Percentiles rank a stretch among this genome's conserved stretches.
These are phyloP conservation scores for Phytophthora fragariaefolia DNA, from an alignment of 352 stramenopile genomes.

Conservation along the genomic window DNA sequence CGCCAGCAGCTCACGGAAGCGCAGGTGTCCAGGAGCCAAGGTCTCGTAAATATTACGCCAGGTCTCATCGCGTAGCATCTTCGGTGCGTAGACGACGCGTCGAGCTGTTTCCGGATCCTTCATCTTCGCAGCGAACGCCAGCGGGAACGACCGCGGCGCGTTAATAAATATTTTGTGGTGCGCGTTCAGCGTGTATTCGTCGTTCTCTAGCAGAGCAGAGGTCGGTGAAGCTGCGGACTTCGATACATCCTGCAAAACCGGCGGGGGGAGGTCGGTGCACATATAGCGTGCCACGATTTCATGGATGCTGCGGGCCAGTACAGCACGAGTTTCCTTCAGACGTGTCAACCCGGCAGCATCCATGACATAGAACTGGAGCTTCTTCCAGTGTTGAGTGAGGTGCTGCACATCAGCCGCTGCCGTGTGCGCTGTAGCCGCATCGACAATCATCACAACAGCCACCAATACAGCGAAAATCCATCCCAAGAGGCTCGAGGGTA, in stretches of 20 bases:
- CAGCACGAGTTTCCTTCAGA: constrained; percentile 59
- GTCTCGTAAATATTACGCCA: constrained; percentile 80
- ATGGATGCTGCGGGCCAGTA: constrained; percentile 70
- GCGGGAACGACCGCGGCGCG: constrained; percentile 68
- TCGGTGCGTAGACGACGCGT: constrained; percentile 64
- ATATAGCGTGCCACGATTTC: constrained; percentile 72
- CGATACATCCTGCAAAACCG: constrained; percentile 63
- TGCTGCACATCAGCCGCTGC: constrained; percentile 47
- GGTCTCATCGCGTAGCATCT: constrained; percentile 76
- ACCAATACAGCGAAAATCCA: constrained; percentile 36
- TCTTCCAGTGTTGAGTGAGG: constrained; percentile 68
- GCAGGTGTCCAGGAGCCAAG: constrained; percentile 57
- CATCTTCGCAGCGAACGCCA: constrained; percentile 55
- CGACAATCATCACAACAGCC: constrained; percentile 39
- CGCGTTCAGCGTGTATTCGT: constrained; percentile 74
- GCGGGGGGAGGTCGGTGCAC: constrained; percentile 64
- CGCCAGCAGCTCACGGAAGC: constrained; percentile 60
- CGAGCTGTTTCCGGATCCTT: constrained; percentile 49
- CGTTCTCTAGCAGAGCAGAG: constrained; percentile 46
- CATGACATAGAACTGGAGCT: constrained; percentile 81
- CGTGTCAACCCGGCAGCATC: constrained; percentile 56
- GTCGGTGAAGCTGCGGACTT: constrained; percentile 43
- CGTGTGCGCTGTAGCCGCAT: constrained; percentile 44
- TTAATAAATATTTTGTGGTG: constrained; percentile 90
- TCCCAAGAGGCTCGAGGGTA: constrained; percentile 41